Conservation (phyloP, 352 stramenopile species). For the Pythium rhizo-oryzae region DNA sequence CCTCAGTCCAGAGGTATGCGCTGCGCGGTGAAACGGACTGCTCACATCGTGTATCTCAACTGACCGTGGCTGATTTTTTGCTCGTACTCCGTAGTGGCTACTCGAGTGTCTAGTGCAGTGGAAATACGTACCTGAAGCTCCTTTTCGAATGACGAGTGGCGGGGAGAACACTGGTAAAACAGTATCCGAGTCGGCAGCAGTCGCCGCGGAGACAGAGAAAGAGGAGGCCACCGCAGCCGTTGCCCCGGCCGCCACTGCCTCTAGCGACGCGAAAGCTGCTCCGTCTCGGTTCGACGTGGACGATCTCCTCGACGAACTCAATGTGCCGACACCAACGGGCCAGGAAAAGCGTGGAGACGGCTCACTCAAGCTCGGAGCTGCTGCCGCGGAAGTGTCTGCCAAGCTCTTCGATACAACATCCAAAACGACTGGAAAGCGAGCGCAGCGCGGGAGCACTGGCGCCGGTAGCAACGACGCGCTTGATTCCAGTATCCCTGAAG, state of each 20-base stretch:
- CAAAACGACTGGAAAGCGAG: conserved; percentile 16
- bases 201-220: background rate
- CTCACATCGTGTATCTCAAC: background rate
- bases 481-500: conserved; percentile 31
- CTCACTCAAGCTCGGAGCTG: conserved; percentile 1
- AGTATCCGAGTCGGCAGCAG: background rate
- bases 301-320: conserved; percentile 36
- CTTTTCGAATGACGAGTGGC: conserved; percentile 32
- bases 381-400: conserved; percentile 33
- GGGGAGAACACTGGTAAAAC: background rate
- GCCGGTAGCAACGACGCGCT: background rate
- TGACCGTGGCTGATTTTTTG: background rate
- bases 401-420: conserved; percentile 62
- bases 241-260: background rate
- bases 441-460: background rate
- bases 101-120: conserved; percentile 71
- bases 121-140: conserved; percentile 59
- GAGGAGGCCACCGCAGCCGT: background rate
- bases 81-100: conserved; percentile 55
- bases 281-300: conserved; percentile 33
- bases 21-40: background rate
- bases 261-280: conserved; percentile 3
- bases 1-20: conserved; percentile 68
- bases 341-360: background rate
- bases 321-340: conserved; percentile 21